Base-by-base conservation (phyloP, 805 yeast species). In the Tanozyma kutaoensis region DNA sequence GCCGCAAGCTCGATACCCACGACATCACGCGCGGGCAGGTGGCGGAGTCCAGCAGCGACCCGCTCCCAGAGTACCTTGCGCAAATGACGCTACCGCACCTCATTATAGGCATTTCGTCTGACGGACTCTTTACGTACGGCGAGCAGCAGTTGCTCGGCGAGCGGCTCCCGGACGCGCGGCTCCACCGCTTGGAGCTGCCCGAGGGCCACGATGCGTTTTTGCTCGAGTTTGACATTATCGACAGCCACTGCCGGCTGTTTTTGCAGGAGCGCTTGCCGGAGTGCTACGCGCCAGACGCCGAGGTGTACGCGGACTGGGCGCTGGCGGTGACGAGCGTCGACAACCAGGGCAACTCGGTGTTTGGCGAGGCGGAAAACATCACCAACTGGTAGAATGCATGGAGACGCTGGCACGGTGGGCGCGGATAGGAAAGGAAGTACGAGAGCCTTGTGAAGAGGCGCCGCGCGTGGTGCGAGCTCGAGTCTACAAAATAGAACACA, bases 121-220 rank as follows among this genome's bases (percentile, higher is more conserved):
- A 91, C 51, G 97, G 95, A 0, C 58, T 91, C 15, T 91, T 91
- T 55, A 88, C 97, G 0, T 72, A 78, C 40, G 69, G 86, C 13
- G 98, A 91, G 53, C 98, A 91, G 52, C 81, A 81, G 43, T 69
- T 75, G 27, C 63, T 91, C 25, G 93, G 93, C 2, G 67, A 71
- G 22, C 58, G 72, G 43, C 68, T 91, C 32, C 86, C 85, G 6
- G 64, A 78, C 39, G 65, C 93, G 1, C 48, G 40, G 5, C 58
- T 91, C 37, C 72, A 75, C 38, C 72, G 73, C 41, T 75, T 91
- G 23, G 71, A 79, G 35, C 85, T 96, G 1, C 91, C 88, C 9
- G 98, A 91, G 42, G 98, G 98, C 12, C 98, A 91, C 46, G 98
- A 91, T 57, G 98, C 97, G 2, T 91, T 91, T 46, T 55, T 91